phyloP scores from a whole-genome alignment of 257 asterid species.

The Ballota nigra region DNA sequence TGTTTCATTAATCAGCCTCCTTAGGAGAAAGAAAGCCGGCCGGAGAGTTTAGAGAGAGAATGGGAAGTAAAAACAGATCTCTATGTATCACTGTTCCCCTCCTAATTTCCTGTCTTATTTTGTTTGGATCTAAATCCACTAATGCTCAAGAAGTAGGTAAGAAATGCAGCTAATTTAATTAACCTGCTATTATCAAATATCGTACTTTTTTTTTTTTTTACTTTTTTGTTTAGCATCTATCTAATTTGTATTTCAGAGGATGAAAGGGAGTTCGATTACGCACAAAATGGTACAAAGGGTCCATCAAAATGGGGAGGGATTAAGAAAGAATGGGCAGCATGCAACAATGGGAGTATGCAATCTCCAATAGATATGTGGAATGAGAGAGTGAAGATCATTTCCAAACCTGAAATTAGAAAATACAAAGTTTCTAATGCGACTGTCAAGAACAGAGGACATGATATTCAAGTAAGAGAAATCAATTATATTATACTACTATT shows the following conservation, averaged over 20 bases:
- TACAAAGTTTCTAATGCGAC: constrained; percentile 48
- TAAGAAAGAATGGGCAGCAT: constrained; percentile 63
- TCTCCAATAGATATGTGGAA: constrained; percentile 64
- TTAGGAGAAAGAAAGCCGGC: not conserved
- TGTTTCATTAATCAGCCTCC: not conserved
- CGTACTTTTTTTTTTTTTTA: too few species aligned
- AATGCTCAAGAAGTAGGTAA: constrained; percentile 53
- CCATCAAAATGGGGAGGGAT: constrained; percentile 65
- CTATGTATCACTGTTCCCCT: constrained; percentile 15
- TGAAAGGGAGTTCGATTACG: constrained; percentile 57
- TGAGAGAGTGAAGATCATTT: constrained; percentile 35
- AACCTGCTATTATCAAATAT: not conserved
- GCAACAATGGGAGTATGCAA: constrained; percentile 52
- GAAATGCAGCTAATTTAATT: not conserved
- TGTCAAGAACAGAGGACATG: constrained; percentile 65
- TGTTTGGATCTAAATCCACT: constrained; percentile 30
- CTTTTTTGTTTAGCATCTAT: not conserved
- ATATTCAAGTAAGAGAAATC: constrained; percentile 41
- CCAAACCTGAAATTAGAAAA: constrained; percentile 21
- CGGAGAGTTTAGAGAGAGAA: not conserved
- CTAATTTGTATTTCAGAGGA: constrained; percentile 30
- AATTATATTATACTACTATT: not conserved
- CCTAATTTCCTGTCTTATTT: constrained; percentile 27
- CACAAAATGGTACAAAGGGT: constrained; percentile 40
- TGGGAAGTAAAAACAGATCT: constrained; percentile 21